phyloP scores from a whole-genome alignment of 129 eudicot species.

The Artemisia argyi region DNA sequence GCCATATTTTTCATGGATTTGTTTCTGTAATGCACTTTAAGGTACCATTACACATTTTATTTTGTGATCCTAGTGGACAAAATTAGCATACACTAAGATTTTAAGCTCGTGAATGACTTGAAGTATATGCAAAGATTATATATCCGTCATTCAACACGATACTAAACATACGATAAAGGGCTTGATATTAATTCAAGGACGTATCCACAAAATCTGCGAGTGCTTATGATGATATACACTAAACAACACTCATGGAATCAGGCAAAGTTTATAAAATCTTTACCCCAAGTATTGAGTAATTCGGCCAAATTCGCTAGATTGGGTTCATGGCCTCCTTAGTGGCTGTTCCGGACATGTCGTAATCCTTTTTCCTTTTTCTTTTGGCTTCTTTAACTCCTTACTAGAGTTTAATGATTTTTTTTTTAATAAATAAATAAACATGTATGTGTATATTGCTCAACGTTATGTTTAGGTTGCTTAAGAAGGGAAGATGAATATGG shows the following conservation, averaged over 20 bases:
- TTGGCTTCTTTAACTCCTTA: no score
- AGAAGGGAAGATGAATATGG: neutral
- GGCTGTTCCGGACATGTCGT: no score
- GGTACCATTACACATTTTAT: slow-evolving; percentile 6
- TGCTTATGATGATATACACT: neutral
- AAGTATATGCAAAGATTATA: slow-evolving; percentile 24
- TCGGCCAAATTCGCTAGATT: no score
- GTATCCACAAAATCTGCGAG: neutral
- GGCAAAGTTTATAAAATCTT: no score
- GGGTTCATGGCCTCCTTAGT: no score
- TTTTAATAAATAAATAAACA: no score
- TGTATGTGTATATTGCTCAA: no score
- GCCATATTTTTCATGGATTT: slow-evolving; percentile 20
- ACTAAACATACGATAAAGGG: neutral
- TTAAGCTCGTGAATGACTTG: slow-evolving; percentile 16
- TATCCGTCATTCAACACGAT: slow-evolving; percentile 11
- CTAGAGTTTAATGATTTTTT: no score
- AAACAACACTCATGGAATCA: no score
- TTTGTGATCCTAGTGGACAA: slow-evolving; percentile 13
- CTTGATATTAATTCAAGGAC: neutral
- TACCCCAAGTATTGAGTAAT: no score
- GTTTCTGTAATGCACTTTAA: slow-evolving; percentile 10
- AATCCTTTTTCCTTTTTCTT: no score
- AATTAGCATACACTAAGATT: slow-evolving; percentile 15
- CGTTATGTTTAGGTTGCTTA: no score